phyloP scores from a whole-genome alignment of 208 protist species.

The Leptomonas pyrrhocoris region DNA sequence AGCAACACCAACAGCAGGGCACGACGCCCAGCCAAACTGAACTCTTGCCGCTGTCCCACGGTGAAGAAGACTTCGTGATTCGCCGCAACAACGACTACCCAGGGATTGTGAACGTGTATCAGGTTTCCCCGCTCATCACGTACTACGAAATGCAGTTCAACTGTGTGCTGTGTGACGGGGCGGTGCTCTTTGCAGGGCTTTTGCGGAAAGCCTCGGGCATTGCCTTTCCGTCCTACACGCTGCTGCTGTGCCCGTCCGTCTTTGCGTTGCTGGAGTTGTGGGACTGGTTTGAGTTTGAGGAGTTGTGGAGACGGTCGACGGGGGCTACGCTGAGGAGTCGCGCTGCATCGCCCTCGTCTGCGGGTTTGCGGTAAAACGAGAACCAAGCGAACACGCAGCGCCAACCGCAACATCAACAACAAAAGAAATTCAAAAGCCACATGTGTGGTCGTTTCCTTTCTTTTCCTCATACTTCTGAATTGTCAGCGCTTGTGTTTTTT shows the following conservation, averaged over 20 bases:
- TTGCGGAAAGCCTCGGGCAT: slow-evolving; percentile 54
- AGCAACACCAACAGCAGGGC: background rate
- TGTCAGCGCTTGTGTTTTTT: background rate
- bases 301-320: slow-evolving; percentile 33
- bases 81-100: slow-evolving; percentile 38
- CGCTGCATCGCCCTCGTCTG: slow-evolving; percentile 14
- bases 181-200: slow-evolving; percentile 52
- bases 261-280: slow-evolving; percentile 77
- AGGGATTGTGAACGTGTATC: slow-evolving; percentile 63
- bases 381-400: background rate
- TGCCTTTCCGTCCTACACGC: slow-evolving; percentile 65
- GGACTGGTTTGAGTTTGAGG: slow-evolving; percentile 79
- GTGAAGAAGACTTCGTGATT: slow-evolving; percentile 37
- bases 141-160: slow-evolving; percentile 84
- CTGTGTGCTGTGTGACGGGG: slow-evolving; percentile 54
- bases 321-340: slow-evolving; percentile 8
- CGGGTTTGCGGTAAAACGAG: slow-evolving; percentile 14
- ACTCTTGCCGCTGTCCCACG: slow-evolving; percentile 5
- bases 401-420: too few species aligned
- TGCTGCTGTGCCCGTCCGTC: slow-evolving; percentile 78
- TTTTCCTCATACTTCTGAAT: background rate
- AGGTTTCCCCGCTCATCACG: slow-evolving; percentile 60
- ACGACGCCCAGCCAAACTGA: background rate
- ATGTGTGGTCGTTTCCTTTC: background rate
- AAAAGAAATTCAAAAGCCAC: too few species aligned